A percentile compares a stretch with the other conserved stretches of the same genome.
Conservation (phyloP, 1,284 basidiomycete species). For the Sanghuangporus sanghuang region DNA sequence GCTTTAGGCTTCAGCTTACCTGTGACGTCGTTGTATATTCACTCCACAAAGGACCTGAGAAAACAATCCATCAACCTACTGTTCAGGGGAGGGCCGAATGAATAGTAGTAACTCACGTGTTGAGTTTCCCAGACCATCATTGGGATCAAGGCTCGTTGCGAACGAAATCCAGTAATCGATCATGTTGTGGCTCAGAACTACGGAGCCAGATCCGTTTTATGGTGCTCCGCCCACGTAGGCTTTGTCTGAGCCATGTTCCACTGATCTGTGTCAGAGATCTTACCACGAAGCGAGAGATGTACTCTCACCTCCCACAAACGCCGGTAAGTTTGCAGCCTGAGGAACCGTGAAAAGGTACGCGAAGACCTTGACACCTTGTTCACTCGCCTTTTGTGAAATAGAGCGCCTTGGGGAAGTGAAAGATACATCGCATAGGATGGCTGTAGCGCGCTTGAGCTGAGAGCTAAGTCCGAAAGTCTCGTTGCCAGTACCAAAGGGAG, state of each 20-base stretch:
- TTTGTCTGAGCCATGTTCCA: conserved; percentile 37
- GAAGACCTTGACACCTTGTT: conserved; percentile 36
- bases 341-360: conserved; percentile 47
- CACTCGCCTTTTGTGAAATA: conserved; percentile 35
- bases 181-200: conserved; percentile 33
- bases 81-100: neutral
- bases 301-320: neutral
- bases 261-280: conserved; percentile 20
- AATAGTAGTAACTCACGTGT: conserved; percentile 5
- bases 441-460: conserved; percentile 40
- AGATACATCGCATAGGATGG: conserved; percentile 36
- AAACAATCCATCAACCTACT: neutral
- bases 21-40: conserved; percentile 22
- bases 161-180: conserved; percentile 52
- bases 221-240: conserved; percentile 34
- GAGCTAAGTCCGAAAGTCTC: conserved; percentile 42
- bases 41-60: conserved; percentile 31
- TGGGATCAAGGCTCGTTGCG: conserved; percentile 41
- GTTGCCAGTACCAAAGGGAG: conserved; percentile 46
- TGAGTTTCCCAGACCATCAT: conserved; percentile 37
- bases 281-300: neutral
- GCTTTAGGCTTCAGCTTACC: conserved; percentile 17
- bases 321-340: conserved; percentile 28
- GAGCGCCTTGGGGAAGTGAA: conserved; percentile 38
- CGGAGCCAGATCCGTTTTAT: conserved; percentile 24